Evolutionary conservation across 176 grass and related monocot species (phyloP).

Genomic region (Oryza brachyantha): DNA sequence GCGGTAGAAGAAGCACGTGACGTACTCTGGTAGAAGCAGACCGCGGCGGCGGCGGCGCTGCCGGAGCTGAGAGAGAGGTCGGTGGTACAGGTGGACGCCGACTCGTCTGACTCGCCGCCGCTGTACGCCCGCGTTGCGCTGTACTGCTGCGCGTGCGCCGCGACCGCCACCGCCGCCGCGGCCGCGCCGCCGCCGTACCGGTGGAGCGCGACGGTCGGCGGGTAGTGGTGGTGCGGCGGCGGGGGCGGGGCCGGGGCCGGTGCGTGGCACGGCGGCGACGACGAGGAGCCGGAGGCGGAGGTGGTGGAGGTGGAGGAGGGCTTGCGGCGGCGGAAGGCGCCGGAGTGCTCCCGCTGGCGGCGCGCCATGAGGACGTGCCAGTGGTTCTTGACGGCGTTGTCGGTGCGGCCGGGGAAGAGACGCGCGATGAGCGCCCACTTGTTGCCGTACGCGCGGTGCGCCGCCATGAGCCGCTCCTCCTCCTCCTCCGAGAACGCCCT

Average conservation of each 20-base stretch:
- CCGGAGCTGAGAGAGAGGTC: constrained; percentile 68
- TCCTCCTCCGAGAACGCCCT: constrained; percentile 70
- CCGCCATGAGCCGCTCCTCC: constrained; percentile 71
- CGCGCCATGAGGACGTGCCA: constrained; percentile 94
- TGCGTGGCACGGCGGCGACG: neutral
- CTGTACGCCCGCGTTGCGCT: constrained; percentile 37
- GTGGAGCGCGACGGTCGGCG: neutral
- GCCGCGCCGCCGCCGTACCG: too few species aligned
- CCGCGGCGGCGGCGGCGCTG: constrained; percentile 26
- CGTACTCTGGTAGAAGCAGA: constrained; percentile 44
- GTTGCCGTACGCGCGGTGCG: constrained; percentile 81
- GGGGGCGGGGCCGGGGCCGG: neutral
- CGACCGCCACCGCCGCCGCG: neutral
- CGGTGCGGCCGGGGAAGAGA: constrained; percentile 81
- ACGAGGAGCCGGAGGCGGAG: neutral
- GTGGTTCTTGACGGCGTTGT: constrained; percentile 97
- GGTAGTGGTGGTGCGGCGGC: neutral
- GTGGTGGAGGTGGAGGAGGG: neutral
- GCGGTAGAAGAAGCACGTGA: neutral
- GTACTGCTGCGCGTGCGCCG: too few species aligned
- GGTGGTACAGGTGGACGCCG: constrained; percentile 78
- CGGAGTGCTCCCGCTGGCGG: constrained; percentile 60
- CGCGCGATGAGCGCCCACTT: constrained; percentile 89
- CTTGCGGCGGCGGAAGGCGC: constrained; percentile 70
- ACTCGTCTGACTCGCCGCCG: constrained; percentile 70